Evolutionary conservation across 345 rosid genomes (phyloP).

Genomic region (Raphanus raphanistrum): DNA sequence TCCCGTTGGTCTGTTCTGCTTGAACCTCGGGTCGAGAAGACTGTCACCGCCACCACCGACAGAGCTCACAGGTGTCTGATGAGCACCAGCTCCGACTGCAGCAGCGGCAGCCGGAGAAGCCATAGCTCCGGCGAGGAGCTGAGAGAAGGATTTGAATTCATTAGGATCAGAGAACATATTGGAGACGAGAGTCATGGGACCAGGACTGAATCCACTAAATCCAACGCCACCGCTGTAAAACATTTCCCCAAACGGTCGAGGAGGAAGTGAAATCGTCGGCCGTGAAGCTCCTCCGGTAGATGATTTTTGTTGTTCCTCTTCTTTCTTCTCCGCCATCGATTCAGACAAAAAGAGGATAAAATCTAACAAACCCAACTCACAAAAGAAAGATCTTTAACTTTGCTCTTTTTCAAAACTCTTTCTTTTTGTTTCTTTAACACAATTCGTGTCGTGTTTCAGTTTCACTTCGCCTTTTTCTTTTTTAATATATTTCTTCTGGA

Average conservation of each 20-base stretch:
- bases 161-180: conserved; percentile 68
- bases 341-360: conserved; percentile 13
- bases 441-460: conserved; percentile 30
- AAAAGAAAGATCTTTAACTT: background rate
- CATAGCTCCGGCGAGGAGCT: conserved; percentile 82
- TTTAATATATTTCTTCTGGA: conserved; percentile 15
- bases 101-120: conserved; percentile 51
- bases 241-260: conserved; percentile 51
- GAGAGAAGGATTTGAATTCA: conserved; percentile 72
- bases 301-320: conserved; percentile 29
- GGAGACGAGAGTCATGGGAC: conserved; percentile 88
- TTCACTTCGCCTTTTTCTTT: background rate
- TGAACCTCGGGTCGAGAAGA: conserved; percentile 45
- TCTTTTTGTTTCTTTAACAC: background rate
- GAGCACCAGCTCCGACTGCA: conserved; percentile 29
- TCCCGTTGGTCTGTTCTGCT: conserved; percentile 50
- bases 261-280: conserved; percentile 62
- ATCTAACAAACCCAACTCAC: conserved; percentile 31
- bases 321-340: conserved; percentile 44
- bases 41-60: conserved; percentile 34
- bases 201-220: conserved; percentile 83
- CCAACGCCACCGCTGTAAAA: conserved; percentile 50
- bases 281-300: conserved; percentile 43
- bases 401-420: background rate
- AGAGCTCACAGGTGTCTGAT: conserved; percentile 29